Base-by-base conservation (phyloP, 1,284 basidiomycete genomes). In the Cutaneotrichosporon sp. region DNA sequence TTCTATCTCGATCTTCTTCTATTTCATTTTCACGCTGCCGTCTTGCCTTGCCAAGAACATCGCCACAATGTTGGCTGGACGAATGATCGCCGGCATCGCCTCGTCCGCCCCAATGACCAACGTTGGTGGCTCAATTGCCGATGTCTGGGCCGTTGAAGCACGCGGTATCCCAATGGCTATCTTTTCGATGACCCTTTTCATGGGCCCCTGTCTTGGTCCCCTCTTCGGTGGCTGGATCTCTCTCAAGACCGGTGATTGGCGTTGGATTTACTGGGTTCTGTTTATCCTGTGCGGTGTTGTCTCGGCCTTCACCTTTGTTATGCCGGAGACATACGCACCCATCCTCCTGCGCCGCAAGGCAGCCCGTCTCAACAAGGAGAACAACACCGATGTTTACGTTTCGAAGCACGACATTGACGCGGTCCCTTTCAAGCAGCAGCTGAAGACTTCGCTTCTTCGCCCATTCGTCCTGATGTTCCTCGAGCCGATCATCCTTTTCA, bases 41-140 rank as follows among this genome's bases (percentile, higher is more conserved):
- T 76, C 73, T 18, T 72, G 73, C 8, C 67, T 79, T 18, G 70
- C 77, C 3, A 55, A 69, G 18, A 77, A 77, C 64, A 73, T 76
- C 26, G 77, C 64, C 13, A 72, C 76, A 22, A 68, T 78, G 62
- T 68, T 79, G 40, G 73, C 76, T 41, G 76, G 76, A 54, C 75
- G 78, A 67, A 64, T 66, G 64, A 66, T 79, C 44, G 74, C 77
- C 1, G 78, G 77, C 46, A 67, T 73, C 26, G 74, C 71, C 30
- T 74, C 69, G n/a, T 74, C 76, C 1, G 73, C 76, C 0, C 76
- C 77, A 0, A 73, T 80, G 62, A 76, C 76, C 49, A 77, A 77
- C 55, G 74, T 76, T 8, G 77, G 77, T 39, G 76, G 77, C 45
- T 70, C 74, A 8, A 76, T 80, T 48, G 70, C 75, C 18, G 77